Percentiles rank a stretch among this genome's conserved stretches.
Evolutionary conservation across 495 filamentous ascomycete species (phyloP).

Genomic region (Corynascus novoguineensis): DNA sequence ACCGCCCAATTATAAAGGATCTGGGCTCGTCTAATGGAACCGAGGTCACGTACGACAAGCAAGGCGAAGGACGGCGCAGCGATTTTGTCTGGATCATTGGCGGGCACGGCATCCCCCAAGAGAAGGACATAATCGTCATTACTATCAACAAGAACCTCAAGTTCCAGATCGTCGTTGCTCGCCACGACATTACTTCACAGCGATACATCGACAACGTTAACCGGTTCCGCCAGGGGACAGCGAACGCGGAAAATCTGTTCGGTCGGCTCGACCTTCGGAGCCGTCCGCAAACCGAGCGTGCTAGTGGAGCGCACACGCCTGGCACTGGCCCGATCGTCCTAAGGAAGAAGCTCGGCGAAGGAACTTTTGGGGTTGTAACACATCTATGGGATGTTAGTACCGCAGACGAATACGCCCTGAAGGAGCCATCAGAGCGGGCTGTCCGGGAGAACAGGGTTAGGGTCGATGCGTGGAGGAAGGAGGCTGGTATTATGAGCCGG

Average conservation of each 20-base stretch:
- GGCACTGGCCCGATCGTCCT: neutral
- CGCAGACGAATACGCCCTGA: neutral
- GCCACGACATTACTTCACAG: neutral
- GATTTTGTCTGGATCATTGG: conserved; percentile 15
- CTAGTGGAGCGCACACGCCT: neutral
- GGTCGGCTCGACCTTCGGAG: neutral
- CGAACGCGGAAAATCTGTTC: neutral
- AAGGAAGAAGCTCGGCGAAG: neutral
- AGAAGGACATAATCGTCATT: neutral
- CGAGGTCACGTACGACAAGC: conserved; percentile 8
- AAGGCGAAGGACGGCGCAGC: conserved; percentile 3
- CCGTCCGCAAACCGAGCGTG: neutral
- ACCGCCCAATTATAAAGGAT: conserved; percentile 10
- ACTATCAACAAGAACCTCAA: neutral
- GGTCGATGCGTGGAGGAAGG: neutral
- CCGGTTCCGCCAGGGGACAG: conserved; percentile 5
- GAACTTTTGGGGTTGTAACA: neutral
- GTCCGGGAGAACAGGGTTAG: neutral
- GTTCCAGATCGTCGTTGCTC: conserved; percentile 11
- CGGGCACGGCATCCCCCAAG: neutral
- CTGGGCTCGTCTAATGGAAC: conserved; percentile 8
- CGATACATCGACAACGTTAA: conserved; percentile 4
- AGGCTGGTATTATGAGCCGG: neutral
- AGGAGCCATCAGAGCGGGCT: neutral
- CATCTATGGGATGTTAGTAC: neutral